These are phyloP conservation scores for Austropuccinia psidii DNA, from an alignment of 1,284 basidiomycete species.

Conservation along the genomic window DNA sequence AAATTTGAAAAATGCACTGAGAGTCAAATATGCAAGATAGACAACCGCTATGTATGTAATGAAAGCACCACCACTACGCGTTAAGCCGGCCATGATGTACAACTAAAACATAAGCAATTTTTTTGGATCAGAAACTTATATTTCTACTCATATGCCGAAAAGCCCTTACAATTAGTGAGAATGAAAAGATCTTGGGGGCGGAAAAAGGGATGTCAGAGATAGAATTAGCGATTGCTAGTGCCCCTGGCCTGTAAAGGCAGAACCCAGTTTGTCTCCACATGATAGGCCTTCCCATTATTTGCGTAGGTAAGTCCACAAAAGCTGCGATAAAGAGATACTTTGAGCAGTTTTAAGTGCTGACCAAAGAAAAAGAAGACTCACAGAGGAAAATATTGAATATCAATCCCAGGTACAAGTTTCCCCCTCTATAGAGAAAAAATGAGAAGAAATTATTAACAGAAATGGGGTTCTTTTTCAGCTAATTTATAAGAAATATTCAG, in stretches of 20 bases:
- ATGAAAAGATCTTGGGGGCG: slow-evolving; percentile 51
- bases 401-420: slow-evolving; percentile 62
- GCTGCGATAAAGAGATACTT: slow-evolving; percentile 58
- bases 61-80: slow-evolving; percentile 51
- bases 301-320: slow-evolving; percentile 36
- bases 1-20: slow-evolving; percentile 51
- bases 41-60: slow-evolving; percentile 50
- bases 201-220: slow-evolving; percentile 53
- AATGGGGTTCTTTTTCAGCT: too few species aligned
- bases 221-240: slow-evolving; percentile 59
- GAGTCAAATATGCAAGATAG: slow-evolving; percentile 41
- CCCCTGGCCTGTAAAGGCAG: slow-evolving; percentile 70
- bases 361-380: neutral
- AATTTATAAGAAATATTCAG: too few species aligned
- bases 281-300: slow-evolving; percentile 58
- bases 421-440: too few species aligned
- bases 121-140: neutral
- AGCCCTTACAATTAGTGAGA: slow-evolving; percentile 51
- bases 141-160: too few species aligned
- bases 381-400: slow-evolving; percentile 33
- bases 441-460: too few species aligned
- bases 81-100: slow-evolving; percentile 50
- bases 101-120: slow-evolving; percentile 14
- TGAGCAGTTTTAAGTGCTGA: neutral
- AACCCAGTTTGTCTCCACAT: slow-evolving; percentile 59